Conservation (phyloP, 1,139 yeast genomes). For the Yarrowia galli region DNA sequence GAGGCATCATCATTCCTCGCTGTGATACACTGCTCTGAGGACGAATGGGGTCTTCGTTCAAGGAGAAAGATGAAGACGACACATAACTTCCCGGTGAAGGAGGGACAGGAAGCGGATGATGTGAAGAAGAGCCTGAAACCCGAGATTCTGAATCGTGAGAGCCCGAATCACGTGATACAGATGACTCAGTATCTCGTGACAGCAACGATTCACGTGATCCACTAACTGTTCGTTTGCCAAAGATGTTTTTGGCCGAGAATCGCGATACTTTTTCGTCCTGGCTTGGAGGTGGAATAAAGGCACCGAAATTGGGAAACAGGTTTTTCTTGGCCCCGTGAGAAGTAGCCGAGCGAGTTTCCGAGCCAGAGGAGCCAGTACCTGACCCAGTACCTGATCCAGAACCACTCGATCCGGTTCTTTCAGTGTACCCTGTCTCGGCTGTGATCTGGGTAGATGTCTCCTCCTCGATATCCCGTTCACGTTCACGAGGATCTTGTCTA, state of each 20-base stretch:
- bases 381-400: constrained; percentile 7
- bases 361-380: constrained; percentile 12
- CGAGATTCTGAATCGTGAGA: neutral
- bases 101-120: constrained; percentile 15
- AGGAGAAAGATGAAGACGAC: neutral
- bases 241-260: constrained; percentile 26
- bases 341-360: neutral
- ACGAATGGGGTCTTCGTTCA: constrained; percentile 16
- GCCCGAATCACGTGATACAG: constrained; percentile 1
- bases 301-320: constrained; percentile 25
- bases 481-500: neutral
- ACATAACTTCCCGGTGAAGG: constrained; percentile 16
- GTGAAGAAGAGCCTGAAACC: neutral
- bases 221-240: constrained; percentile 7
- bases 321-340: neutral
- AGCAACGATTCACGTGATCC: constrained; percentile 6
- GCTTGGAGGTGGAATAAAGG: constrained; percentile 24
- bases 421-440: neutral
- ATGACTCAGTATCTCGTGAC: neutral
- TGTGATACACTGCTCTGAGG: constrained; percentile 31
- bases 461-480: neutral
- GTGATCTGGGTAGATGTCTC: constrained; percentile 1
- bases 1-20: constrained; percentile 2
- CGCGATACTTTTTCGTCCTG: constrained; percentile 28
- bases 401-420: constrained; percentile 9